Evolutionary conservation across 805 yeast genomes (phyloP), one percentile per base, ranked within the genome.

Genomic region (Torulaspora maleeae): DNA sequence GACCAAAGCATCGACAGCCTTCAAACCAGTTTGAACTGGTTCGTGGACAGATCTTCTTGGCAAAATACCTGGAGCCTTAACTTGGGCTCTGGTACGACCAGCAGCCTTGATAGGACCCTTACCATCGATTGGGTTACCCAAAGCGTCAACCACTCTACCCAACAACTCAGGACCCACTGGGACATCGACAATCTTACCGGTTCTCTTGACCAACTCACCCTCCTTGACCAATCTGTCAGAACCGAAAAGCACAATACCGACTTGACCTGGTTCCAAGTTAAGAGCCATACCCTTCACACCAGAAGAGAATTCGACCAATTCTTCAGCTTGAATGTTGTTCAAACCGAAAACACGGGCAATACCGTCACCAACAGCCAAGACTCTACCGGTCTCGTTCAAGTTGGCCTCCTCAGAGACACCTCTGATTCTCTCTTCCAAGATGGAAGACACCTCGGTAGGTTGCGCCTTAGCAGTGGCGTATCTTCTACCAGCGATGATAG

Each of bases 241-340:
- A 79, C 99, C 99, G 80, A 93, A 93, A 76, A 93, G 79, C 77
- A 93, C 99, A 71, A 93, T 83, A 88, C 99, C 99, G 72, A 93
- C 99, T 78, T 93, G 98, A 75, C 95, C 97, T 67, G 98, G 95
- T 79, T 93, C 99, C 83, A 93, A 86, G 83, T 93, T 93, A 72
- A 93, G 82, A 69, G 99, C 98, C 99, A 93, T 93, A 85, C 99
- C 99, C 77, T 90, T 88, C 66, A 91, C 98, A 80, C 99, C 99
- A 51, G 99, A 88, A 52, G 96, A 79, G 79, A 93, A 95, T 79
- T 93, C 99, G 68, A 93, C 97, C 74, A 93, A 82, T 79, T 93
- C 99, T 80, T 93, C 99, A 71, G 99, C 99, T 82, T 91, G 98
- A 76, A 89, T 83, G 82, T 93, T 93, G 93, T 90, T 93, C 68